Evolutionary conservation across 2,329 filamentous ascomycete genomes (phyloP), one percentile per base, ranked within the genome.

Genomic region (Ceratocystis smalleyi): DNA sequence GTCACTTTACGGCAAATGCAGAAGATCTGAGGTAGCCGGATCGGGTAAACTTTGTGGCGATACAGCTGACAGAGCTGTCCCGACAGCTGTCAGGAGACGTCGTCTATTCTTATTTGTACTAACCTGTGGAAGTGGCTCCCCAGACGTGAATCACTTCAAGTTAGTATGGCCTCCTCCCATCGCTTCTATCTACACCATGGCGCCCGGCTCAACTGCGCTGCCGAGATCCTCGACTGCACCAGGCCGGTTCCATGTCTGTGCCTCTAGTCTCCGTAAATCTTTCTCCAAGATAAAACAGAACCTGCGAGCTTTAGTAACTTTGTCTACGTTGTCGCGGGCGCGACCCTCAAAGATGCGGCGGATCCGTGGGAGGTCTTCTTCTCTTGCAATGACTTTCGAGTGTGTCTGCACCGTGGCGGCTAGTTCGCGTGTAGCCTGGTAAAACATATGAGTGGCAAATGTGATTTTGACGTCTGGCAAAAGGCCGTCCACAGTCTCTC

Each of bases 171-270:
- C 51, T 30, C 51, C 22, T 15, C 12, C 24, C 6, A 15, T 15
- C 10, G 12, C 51, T 30, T 30, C 27, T 15, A n/a, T 55, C 51
- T 55, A 55, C 51, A 32, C 27, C 22, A 12, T 12, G 24, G 15
- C 30, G 17, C 24, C 51, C 51, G 59, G 12, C n/a, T 5, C 15
- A 43, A 45, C 51, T 32, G 63, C 67, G 54, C 65, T 66, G 43
- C 84, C 84, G 65, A 85, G 71, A 72, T 90, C 86, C 72, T 94
- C 89, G 32, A 87, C 81, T 1, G 88, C 88, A 72, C 82, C 86
- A 43, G 76, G 73, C 65, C 83, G 77, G 73, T 91, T 81, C 89
- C 91, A 95, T 40, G 86, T 90, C 65, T 79, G 77, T 70, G 77
- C 77, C 76, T 96, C 91, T 57, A 96, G 73, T 45, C 74, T 74